Evolutionary conservation across 1,284 basidiomycete genomes (phyloP).

Genomic region (Inonotus obliquus): DNA sequence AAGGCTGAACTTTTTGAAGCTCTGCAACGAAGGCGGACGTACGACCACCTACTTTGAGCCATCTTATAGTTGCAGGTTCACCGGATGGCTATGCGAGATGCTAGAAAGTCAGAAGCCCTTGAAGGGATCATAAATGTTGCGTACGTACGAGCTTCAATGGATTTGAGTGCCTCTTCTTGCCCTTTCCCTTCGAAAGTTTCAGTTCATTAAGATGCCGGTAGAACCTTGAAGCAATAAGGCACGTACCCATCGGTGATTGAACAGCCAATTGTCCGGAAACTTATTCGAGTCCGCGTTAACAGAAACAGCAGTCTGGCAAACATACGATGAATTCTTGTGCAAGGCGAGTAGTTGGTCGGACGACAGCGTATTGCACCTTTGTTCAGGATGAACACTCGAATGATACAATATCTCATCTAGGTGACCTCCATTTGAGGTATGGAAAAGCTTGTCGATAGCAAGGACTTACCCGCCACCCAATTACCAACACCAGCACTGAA

Average conservation of each 20-base stretch:
- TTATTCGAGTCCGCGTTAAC: constrained; percentile 68
- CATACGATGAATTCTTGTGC: constrained; percentile 51
- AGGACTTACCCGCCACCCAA: constrained; percentile 66
- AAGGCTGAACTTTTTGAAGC: constrained; percentile 42
- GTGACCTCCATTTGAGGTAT: background rate
- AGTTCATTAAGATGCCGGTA: constrained; percentile 10
- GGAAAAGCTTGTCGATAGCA: background rate
- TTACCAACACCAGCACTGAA: constrained; percentile 83
- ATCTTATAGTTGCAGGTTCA: constrained; percentile 66
- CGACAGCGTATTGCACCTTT: constrained; percentile 56
- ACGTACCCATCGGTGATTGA: constrained; percentile 64
- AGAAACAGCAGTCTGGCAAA: constrained; percentile 62
- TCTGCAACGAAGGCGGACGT: constrained; percentile 74
- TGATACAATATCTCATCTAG: constrained; percentile 80
- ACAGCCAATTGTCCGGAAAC: constrained; percentile 73
- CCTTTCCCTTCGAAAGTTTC: constrained; percentile 55
- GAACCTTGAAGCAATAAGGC: constrained; percentile 6
- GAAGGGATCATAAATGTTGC: constrained; percentile 10
- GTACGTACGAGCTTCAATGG: constrained; percentile 48
- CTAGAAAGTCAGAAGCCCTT: constrained; percentile 3
- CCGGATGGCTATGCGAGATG: constrained; percentile 56
- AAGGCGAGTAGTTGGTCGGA: constrained; percentile 47
- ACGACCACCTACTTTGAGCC: constrained; percentile 76
- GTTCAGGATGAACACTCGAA: constrained; percentile 71
- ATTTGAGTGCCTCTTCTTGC: constrained; percentile 51